Conservation (phyloP, 1,284 basidiomycete genomes). For the Sanghuangporus weigelae region DNA sequence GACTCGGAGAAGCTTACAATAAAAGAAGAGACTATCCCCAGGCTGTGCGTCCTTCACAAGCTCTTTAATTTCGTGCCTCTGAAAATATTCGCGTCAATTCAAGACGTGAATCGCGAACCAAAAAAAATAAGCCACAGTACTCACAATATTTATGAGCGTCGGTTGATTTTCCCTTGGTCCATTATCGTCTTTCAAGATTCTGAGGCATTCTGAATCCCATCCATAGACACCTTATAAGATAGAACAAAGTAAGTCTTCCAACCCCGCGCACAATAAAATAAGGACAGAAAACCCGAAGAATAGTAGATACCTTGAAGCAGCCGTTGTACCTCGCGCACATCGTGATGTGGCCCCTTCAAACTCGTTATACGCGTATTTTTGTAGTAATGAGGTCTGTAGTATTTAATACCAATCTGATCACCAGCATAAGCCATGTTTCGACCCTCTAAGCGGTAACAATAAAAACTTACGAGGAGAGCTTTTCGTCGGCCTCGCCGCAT, state of each 20-base stretch:
- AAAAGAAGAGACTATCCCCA: conserved; percentile 18
- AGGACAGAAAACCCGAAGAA: neutral
- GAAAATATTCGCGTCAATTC: neutral
- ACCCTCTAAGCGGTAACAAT: neutral
- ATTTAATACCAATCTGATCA: conserved; percentile 13
- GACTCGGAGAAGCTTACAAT: conserved; percentile 5
- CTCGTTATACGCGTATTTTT: neutral
- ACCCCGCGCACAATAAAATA: no score
- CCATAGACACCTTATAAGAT: neutral
- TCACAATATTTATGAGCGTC: conserved; percentile 16
- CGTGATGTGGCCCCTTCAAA: conserved; percentile 16
- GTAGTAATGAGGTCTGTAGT: neutral
- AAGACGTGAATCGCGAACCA: neutral
- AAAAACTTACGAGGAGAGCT: conserved; percentile 10
- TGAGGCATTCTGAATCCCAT: conserved; percentile 14
- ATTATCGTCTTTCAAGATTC: conserved; percentile 19
- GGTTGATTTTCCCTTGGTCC: conserved; percentile 6
- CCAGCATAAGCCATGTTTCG: neutral
- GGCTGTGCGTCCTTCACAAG: conserved; percentile 15
- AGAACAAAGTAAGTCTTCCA: neutral
- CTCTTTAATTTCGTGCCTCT: conserved; percentile 12
- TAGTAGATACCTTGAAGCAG: conserved; percentile 12
- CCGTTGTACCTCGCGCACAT: conserved; percentile 16
- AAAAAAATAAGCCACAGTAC: neutral
- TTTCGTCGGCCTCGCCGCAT: neutral